A percentile compares a stretch with the other conserved stretches of the same genome.
These are phyloP conservation scores for Globisporangium splendens DNA, from an alignment of 352 stramenopile genomes.

Conservation along the genomic window DNA sequence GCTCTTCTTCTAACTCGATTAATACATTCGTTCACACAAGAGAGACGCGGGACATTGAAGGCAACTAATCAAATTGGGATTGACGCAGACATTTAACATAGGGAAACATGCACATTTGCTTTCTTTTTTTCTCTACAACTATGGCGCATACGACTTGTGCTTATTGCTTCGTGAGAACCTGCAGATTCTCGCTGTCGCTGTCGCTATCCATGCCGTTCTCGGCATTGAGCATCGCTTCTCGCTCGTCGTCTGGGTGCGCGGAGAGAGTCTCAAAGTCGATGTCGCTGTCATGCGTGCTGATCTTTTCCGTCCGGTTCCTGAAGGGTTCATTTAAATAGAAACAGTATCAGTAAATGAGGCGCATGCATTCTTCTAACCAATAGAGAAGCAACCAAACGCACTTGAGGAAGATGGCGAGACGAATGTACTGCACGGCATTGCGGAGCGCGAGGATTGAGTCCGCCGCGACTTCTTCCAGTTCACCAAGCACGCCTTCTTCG, in stretches of 20 bases:
- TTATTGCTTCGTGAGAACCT: conserved; percentile 17
- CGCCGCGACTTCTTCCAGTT: conserved; percentile 80
- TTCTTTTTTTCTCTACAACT: conserved; percentile 5
- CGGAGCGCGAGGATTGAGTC: conserved; percentile 74
- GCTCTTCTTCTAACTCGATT: conserved; percentile 72
- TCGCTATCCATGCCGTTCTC: conserved; percentile 36
- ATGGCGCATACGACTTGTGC: not conserved
- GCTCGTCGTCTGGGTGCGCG: conserved; percentile 33
- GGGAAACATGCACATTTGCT: conserved; percentile 1
- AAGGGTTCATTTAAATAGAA: not conserved
- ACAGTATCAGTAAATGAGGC: not conserved
- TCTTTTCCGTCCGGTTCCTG: conserved; percentile 56
- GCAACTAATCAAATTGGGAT: not conserved
- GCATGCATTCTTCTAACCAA: not conserved
- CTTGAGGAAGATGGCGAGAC: conserved; percentile 84
- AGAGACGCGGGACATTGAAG: conserved; percentile 20
- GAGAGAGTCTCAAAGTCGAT: conserved; percentile 59
- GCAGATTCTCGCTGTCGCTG: conserved; percentile 21
- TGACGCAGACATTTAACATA: not conserved
- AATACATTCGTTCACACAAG: conserved; percentile 27
- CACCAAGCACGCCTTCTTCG: conserved; percentile 70
- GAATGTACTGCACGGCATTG: conserved; percentile 78
- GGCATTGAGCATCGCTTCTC: conserved; percentile 49
- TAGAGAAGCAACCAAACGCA: conserved; percentile 17
- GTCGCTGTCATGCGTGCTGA: conserved; percentile 43